Base-by-base conservation (phyloP, 2,329 filamentous ascomycete genomes). In the Chaetomium sp. region DNA sequence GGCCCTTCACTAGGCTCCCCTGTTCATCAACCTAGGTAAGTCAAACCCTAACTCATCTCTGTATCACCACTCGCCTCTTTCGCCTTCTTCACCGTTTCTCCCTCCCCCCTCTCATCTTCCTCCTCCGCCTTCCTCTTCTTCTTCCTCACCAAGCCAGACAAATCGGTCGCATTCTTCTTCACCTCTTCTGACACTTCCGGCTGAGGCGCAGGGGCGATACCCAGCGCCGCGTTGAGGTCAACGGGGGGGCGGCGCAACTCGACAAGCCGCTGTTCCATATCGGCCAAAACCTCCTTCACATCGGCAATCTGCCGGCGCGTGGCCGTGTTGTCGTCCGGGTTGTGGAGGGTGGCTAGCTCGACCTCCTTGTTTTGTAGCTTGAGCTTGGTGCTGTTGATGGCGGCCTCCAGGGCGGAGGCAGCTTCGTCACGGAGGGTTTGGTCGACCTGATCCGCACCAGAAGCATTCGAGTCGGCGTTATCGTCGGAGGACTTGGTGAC, bases 181-280 rank as follows among this genome's bases (percentile, higher is more conserved):
- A 86, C 88, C 67, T 91, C 86, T 46, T 87, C 83, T 46, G 56
- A 89, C 76, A 61, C 82, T 37, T 48, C 52, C 2, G 38, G 35
- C 35, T 47, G 41, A 2, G 41, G 27, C 84, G 51, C 79, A 74
- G 12, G 74, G 71, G 11, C 75, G 69, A 65, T 80, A 54, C 79
- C 72, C 57, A 85, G 74, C 14, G 79, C 79, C 14, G 76, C 76
- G 52, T 78, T 76, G 54, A 85, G 69, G 52, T 84, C 79, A 49
- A 82, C 74, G 0, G 82, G 82, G 3, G 84, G 81, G 55, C 79
- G 80, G 56, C 81, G 81, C 37, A 92, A 78, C 55, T 94, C 89
- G 44, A 79, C 72, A 37, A 92, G 81, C 78, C 88, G 78, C 68
- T 86, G 81, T 72, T 90, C 84, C 82, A 94, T 89, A 62, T 94